phyloP scores from a whole-genome alignment of 2,329 filamentous ascomycete genomes.

The Sporothrix inflata region DNA sequence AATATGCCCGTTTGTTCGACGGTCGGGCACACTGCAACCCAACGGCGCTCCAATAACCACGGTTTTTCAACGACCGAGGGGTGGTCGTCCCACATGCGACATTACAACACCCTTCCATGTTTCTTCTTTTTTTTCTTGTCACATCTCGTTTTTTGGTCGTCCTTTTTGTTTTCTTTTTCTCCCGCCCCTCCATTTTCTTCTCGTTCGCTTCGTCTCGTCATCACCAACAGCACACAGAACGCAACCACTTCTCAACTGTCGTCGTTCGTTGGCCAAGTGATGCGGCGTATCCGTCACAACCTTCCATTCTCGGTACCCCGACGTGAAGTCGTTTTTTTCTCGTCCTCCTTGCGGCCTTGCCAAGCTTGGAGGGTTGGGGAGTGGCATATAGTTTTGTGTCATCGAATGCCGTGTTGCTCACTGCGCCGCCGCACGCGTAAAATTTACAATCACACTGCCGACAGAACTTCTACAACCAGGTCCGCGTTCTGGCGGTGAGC shows the following conservation, averaged over 20 bases:
- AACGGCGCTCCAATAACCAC: background rate
- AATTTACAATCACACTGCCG: background rate
- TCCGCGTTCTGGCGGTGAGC: background rate
- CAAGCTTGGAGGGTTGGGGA: too few relatives aligned
- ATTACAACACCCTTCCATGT: background rate
- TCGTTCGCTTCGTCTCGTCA: background rate
- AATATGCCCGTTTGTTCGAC: conserved; percentile 7
- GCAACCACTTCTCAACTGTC: background rate
- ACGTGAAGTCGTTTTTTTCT: background rate
- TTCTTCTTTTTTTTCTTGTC: background rate
- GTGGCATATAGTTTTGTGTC: background rate
- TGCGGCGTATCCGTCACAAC: background rate
- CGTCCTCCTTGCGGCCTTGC: background rate
- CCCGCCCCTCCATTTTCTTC: background rate
- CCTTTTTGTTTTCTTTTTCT: background rate
- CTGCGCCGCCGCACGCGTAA: background rate
- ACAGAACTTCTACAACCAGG: background rate
- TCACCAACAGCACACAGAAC: background rate
- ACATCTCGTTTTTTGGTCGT: background rate
- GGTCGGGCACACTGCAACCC: background rate
- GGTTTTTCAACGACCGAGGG: background rate
- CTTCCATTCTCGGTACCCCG: background rate
- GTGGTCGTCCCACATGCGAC: background rate
- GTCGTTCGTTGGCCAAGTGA: background rate
- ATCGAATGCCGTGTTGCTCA: background rate